These are phyloP conservation scores for Rostrohypoxylon terebratum DNA, from an alignment of 495 filamentous ascomycete genomes.

Conservation along the genomic window DNA sequence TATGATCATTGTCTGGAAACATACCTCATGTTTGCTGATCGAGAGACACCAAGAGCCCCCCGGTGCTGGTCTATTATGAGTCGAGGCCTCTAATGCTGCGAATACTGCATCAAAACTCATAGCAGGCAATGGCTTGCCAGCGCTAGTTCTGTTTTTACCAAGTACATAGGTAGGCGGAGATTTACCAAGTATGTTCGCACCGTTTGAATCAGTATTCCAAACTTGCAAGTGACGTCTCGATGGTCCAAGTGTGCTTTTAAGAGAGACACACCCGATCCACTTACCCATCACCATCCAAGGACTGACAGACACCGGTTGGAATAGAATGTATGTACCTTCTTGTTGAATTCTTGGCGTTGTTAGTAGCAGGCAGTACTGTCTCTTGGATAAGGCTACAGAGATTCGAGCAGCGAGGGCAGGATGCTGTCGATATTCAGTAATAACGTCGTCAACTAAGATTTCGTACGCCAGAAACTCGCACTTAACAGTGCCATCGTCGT, in stretches of 20 bases:
- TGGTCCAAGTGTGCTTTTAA: not conserved
- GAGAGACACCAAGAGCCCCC: slow-evolving; percentile 8
- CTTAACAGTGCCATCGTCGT: slow-evolving; percentile 8
- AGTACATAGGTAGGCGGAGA: slow-evolving; percentile 11
- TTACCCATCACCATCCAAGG: not conserved
- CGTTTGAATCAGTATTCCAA: not conserved
- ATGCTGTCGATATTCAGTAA: slow-evolving; percentile 4
- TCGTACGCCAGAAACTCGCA: slow-evolving; percentile 6
- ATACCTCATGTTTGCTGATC: slow-evolving; percentile 5
- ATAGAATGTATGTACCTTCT: slow-evolving; percentile 8
- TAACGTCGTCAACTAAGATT: not conserved
- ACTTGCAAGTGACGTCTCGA: slow-evolving; percentile 3
- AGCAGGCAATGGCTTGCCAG: slow-evolving; percentile 1
- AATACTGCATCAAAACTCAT: slow-evolving; percentile 1
- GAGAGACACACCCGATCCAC: slow-evolving; percentile 13
- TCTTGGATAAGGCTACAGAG: slow-evolving; percentile 8
- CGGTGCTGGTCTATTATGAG: not conserved
- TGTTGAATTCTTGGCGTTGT: slow-evolving; percentile 10
- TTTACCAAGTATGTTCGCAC: slow-evolving; percentile 1
- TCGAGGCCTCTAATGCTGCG: not conserved
- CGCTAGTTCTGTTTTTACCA: slow-evolving; percentile 6
- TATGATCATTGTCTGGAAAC: not conserved
- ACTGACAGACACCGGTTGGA: not conserved
- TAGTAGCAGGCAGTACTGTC: slow-evolving; percentile 6
- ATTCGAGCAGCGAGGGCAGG: slow-evolving; percentile 10